These are phyloP conservation scores for Fusarium nisikadoi DNA, from an alignment of 2,329 filamentous ascomycete species.

Conservation along the genomic window DNA sequence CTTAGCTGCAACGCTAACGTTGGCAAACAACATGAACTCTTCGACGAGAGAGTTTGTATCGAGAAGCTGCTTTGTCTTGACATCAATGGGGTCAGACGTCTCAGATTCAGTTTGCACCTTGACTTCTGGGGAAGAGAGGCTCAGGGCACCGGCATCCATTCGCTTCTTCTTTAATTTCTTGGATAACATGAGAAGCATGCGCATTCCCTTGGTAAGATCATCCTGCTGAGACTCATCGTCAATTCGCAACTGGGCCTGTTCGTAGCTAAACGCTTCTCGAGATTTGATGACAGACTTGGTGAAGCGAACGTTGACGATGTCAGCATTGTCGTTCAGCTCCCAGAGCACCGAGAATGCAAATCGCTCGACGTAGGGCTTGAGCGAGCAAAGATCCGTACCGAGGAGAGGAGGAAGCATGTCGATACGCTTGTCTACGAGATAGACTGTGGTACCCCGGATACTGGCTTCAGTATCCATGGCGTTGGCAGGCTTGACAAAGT, in stretches of 20 bases:
- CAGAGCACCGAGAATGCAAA: slow-evolving; percentile 87
- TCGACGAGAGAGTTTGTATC: slow-evolving; percentile 98
- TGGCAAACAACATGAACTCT: slow-evolving; percentile 99
- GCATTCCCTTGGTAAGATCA: slow-evolving; percentile 89
- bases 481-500: slow-evolving; percentile 97
- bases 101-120: slow-evolving; percentile 95
- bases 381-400: slow-evolving; percentile 93
- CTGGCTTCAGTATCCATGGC: slow-evolving; percentile 97
- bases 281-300: slow-evolving; percentile 98
- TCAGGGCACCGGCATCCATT: slow-evolving; percentile 94
- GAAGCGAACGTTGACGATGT: slow-evolving; percentile 86
- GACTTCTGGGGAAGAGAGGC: slow-evolving; percentile 97
- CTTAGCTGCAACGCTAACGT: slow-evolving; percentile 90
- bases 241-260: slow-evolving; percentile 92
- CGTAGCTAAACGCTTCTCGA: slow-evolving; percentile 96
- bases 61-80: slow-evolving; percentile 93
- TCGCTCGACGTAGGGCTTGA: slow-evolving; percentile 97
- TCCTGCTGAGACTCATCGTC: slow-evolving; percentile 90
- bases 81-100: slow-evolving; percentile 93
- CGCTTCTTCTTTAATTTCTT: slow-evolving; percentile 95
- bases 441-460: slow-evolving; percentile 94
- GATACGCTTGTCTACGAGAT: slow-evolving; percentile 98
- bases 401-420: slow-evolving; percentile 98
- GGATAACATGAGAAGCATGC: slow-evolving; percentile 85
- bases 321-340: slow-evolving; percentile 87